A percentile compares a stretch with the other conserved stretches of the same genome.
Conservation (phyloP, 345 rosid species). For the Arabis alpina region DNA sequence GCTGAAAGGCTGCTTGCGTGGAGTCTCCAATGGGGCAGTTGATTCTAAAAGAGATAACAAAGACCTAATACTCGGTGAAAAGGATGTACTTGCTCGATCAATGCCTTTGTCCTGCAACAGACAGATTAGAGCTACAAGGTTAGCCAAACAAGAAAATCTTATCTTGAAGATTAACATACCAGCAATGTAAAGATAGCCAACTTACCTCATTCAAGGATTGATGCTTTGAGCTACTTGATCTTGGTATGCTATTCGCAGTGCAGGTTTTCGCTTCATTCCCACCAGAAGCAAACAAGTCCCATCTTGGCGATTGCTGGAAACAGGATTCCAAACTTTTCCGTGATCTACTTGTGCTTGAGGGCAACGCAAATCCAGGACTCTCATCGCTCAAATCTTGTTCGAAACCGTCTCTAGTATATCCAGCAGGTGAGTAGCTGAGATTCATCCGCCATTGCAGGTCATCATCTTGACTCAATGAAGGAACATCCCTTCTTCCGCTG, state of each 20-base stretch:
- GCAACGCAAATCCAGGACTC: slow-evolving; percentile 49
- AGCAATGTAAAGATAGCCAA: not conserved
- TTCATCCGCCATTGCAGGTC: slow-evolving; percentile 78
- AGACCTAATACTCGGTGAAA: slow-evolving; percentile 62
- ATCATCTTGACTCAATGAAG: slow-evolving; percentile 50
- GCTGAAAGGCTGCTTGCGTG: slow-evolving; percentile 52
- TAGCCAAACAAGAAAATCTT: slow-evolving; percentile 3
- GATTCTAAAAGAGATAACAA: slow-evolving; percentile 62
- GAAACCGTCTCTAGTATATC: slow-evolving; percentile 69
- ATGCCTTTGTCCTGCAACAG: slow-evolving; percentile 53
- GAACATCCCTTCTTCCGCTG: slow-evolving; percentile 39
- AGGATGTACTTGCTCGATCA: slow-evolving; percentile 44
- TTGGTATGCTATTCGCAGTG: slow-evolving; percentile 37
- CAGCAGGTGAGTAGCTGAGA: slow-evolving; percentile 81
- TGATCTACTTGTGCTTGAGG: slow-evolving; percentile 52
- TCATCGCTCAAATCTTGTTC: slow-evolving; percentile 40
- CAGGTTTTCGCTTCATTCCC: slow-evolving; percentile 44
- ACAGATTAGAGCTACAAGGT: slow-evolving; percentile 21
- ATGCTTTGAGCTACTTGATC: slow-evolving; percentile 52
- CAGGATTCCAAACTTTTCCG: slow-evolving; percentile 70
- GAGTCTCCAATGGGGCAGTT: slow-evolving; percentile 54
- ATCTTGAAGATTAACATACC: not conserved
- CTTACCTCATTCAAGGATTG: slow-evolving; percentile 61
- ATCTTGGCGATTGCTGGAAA: slow-evolving; percentile 58
- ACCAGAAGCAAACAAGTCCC: slow-evolving; percentile 56